phyloP scores from a whole-genome alignment of 495 filamentous ascomycete genomes.

The Aspergillus affinis region DNA sequence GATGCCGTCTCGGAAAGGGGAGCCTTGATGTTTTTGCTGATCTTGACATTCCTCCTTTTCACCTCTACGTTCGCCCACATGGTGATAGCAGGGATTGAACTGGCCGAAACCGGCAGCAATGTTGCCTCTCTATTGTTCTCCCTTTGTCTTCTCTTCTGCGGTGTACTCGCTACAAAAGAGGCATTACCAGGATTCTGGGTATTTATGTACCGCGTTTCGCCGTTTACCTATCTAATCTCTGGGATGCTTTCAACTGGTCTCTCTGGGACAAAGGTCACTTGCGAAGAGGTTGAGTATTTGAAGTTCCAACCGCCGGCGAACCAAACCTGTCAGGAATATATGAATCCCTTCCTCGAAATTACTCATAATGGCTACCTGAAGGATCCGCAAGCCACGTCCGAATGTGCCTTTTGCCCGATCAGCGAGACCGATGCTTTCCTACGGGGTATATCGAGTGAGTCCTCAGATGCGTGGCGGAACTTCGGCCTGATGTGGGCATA shows the following conservation, averaged over 20 bases:
- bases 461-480: constrained; percentile 66
- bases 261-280: constrained; percentile 56
- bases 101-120: constrained; percentile 62
- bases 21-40: constrained; percentile 58
- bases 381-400: constrained; percentile 45
- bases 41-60: constrained; percentile 56
- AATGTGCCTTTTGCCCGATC: constrained; percentile 66
- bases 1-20: constrained; percentile 49
- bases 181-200: constrained; percentile 74
- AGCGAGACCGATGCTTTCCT: constrained; percentile 63
- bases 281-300: constrained; percentile 57
- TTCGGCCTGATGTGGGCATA: constrained; percentile 67
- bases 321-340: constrained; percentile 56
- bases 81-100: constrained; percentile 62
- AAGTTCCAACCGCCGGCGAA: constrained; percentile 50
- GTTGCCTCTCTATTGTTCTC: constrained; percentile 62
- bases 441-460: constrained; percentile 45
- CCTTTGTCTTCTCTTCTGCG: constrained; percentile 60
- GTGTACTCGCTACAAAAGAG: constrained; percentile 65
- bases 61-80: constrained; percentile 65
- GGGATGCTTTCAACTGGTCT: constrained; percentile 63
- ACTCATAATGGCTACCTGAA: constrained; percentile 54
- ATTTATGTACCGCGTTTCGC: constrained; percentile 78
- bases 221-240: constrained; percentile 69
- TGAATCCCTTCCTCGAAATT: constrained; percentile 47